These are phyloP conservation scores for Phytophthora vignae DNA, from an alignment of 352 stramenopile genomes.

Conservation along the genomic window DNA sequence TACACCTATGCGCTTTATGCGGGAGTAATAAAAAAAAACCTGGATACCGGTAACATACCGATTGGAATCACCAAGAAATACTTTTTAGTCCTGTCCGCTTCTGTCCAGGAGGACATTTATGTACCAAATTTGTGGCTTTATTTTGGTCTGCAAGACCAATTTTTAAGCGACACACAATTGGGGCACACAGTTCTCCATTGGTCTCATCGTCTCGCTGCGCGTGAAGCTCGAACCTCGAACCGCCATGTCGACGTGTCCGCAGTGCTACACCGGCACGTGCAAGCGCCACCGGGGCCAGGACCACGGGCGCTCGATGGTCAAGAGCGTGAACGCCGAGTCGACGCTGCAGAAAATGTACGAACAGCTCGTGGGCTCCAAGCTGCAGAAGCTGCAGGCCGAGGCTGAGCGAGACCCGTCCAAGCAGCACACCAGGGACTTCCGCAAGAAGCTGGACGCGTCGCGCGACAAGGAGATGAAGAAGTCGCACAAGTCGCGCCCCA, in stretches of 20 bases:
- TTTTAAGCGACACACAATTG: too few relatives aligned
- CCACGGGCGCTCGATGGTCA: constrained; percentile 64
- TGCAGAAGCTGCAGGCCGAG: constrained; percentile 78
- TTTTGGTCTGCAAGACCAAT: too few relatives aligned
- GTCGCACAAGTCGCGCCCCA: constrained; percentile 50
- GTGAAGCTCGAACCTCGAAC: too few relatives aligned
- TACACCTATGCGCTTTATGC: too few relatives aligned
- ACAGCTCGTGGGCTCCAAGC: constrained; percentile 68
- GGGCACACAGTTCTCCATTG: too few relatives aligned
- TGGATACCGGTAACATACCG: too few relatives aligned
- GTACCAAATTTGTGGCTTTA: too few relatives aligned
- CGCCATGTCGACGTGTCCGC: constrained; percentile 77
- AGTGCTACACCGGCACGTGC: constrained; percentile 86
- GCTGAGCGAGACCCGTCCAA: constrained; percentile 47
- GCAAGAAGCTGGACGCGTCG: constrained; percentile 71
- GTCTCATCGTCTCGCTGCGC: too few relatives aligned
- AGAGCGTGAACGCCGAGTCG: constrained; percentile 58
- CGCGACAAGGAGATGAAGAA: constrained; percentile 70
- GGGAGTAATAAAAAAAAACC: too few relatives aligned
- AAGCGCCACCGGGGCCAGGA: constrained; percentile 68
- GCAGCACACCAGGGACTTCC: constrained; percentile 59
- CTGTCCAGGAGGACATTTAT: too few relatives aligned
- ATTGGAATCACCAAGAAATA: too few relatives aligned
- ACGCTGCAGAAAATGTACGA: constrained; percentile 87
- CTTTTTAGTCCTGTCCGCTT: too few relatives aligned